phyloP scores from a whole-genome alignment of 2,329 filamentous ascomycete species.

The Exophiala sp. region DNA sequence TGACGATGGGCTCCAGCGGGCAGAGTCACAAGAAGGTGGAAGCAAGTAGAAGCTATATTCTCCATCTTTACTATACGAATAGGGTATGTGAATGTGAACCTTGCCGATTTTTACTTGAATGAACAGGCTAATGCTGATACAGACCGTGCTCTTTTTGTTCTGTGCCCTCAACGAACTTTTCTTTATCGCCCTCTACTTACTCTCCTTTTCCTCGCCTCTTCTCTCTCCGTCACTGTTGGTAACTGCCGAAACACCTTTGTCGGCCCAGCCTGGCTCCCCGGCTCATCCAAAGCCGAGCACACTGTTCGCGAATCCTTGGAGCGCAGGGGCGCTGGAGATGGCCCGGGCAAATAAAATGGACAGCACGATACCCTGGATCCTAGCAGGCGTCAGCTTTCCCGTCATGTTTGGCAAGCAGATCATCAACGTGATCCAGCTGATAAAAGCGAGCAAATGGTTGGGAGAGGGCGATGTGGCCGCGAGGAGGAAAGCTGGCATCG shows the following conservation, averaged over 20 bases:
- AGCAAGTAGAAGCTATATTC: slow-evolving; percentile 74
- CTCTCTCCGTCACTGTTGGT: slow-evolving; percentile 74
- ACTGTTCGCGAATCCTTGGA: slow-evolving; percentile 84
- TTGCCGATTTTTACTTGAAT: background rate
- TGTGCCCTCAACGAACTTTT: slow-evolving; percentile 91
- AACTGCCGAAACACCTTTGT: slow-evolving; percentile 48
- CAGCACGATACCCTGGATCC: slow-evolving; percentile 67
- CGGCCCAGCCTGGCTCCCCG: slow-evolving; percentile 60
- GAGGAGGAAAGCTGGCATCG: slow-evolving; percentile 48
- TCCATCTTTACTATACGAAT: slow-evolving; percentile 96
- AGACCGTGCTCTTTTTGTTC: slow-evolving; percentile 86
- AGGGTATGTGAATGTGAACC: slow-evolving; percentile 75
- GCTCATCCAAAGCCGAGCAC: slow-evolving; percentile 62
- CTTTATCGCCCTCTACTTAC: slow-evolving; percentile 96
- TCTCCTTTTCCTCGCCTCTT: slow-evolving; percentile 88
- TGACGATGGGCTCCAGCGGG: slow-evolving; percentile 74
- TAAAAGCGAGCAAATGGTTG: slow-evolving; percentile 87
- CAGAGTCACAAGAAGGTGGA: slow-evolving; percentile 92
- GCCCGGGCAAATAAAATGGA: slow-evolving; percentile 92
- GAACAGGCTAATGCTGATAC: slow-evolving; percentile 1
- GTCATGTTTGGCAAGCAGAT: slow-evolving; percentile 88
- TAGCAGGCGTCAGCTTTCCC: slow-evolving; percentile 72
- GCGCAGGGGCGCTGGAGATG: slow-evolving; percentile 84
- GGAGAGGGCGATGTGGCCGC: slow-evolving; percentile 79
- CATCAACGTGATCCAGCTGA: slow-evolving; percentile 88